Evolutionary conservation across 1,284 basidiomycete species (phyloP).

Genomic region (Trichosporon faecale): DNA sequence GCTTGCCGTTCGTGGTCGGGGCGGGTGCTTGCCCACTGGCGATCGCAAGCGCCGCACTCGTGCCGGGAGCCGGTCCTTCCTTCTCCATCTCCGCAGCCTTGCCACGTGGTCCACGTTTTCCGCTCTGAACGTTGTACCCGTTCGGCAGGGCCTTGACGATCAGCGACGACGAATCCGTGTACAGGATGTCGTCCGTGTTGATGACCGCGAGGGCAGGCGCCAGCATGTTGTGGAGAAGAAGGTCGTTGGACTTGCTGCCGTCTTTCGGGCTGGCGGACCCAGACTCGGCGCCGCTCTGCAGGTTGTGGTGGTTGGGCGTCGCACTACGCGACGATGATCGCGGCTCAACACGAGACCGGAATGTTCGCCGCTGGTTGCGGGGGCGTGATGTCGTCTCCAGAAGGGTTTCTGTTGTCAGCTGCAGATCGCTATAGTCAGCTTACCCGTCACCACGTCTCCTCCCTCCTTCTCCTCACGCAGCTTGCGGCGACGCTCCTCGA

Average conservation of each 20-base stretch:
- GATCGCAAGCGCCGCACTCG: conserved; percentile 39
- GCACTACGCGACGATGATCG: conserved; percentile 18
- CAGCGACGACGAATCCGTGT: conserved; percentile 43
- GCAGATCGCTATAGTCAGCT: conserved; percentile 21
- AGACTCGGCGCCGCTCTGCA: conserved; percentile 20
- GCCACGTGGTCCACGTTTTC: conserved; percentile 44
- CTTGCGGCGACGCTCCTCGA: conserved; percentile 55
- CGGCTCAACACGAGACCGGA: conserved; percentile 29
- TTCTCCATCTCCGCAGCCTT: conserved; percentile 34
- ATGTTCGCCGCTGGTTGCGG: conserved; percentile 14
- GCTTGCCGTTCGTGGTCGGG: conserved; percentile 29
- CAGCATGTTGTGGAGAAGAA: conserved; percentile 41
- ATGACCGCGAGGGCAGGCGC: conserved; percentile 44
- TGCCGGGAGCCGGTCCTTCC: conserved; percentile 41
- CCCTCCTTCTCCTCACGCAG: conserved; percentile 57
- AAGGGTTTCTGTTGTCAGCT: conserved; percentile 1
- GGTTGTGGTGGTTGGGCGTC: conserved; percentile 20
- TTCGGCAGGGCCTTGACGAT: conserved; percentile 40
- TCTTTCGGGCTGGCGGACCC: conserved; percentile 22
- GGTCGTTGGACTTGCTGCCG: conserved; percentile 36
- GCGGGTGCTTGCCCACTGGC: conserved; percentile 34
- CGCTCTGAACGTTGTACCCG: conserved; percentile 31
- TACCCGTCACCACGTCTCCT: conserved; percentile 54
- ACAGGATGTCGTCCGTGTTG: conserved; percentile 47
- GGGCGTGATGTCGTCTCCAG: conserved; percentile 6